Evolutionary conservation across 495 filamentous ascomycete genomes (phyloP).

Genomic region (Penicillium tannophilum): DNA sequence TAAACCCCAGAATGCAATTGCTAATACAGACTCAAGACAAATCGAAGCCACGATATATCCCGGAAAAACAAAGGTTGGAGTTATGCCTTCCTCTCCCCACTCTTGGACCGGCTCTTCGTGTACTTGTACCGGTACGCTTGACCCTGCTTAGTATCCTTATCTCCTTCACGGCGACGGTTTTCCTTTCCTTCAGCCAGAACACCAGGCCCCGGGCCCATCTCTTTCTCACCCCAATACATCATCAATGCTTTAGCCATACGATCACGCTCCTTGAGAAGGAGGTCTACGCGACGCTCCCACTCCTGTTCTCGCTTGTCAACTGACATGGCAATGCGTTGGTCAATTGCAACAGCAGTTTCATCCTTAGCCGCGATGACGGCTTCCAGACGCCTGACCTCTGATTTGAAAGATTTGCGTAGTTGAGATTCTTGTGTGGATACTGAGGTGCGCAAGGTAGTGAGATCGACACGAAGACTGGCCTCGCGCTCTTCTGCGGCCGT

Average conservation of each 20-base stretch:
- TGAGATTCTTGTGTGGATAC: constrained; percentile 26
- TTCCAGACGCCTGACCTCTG: constrained; percentile 38
- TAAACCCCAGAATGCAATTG: neutral
- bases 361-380: constrained; percentile 43
- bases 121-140: constrained; percentile 54
- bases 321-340: constrained; percentile 45
- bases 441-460: constrained; percentile 32
- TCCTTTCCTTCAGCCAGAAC: constrained; percentile 29
- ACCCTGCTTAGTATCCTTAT: constrained; percentile 29
- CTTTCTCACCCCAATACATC: constrained; percentile 53
- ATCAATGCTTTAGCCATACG: constrained; percentile 55
- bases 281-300: constrained; percentile 52
- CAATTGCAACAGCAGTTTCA: constrained; percentile 41
- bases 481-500: constrained; percentile 47
- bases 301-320: constrained; percentile 53
- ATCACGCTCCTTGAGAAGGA: constrained; percentile 59
- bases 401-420: constrained; percentile 31
- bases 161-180: constrained; percentile 21
- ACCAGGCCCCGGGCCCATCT: constrained; percentile 34
- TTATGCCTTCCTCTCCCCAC: constrained; percentile 14
- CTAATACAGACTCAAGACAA: neutral
- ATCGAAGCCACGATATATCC: neutral
- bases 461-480: constrained; percentile 41
- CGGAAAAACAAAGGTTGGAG: neutral
- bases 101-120: constrained; percentile 26